These are phyloP conservation scores for Kazachstania martiniae DNA, from an alignment of 805 yeast species.

Conservation along the genomic window DNA sequence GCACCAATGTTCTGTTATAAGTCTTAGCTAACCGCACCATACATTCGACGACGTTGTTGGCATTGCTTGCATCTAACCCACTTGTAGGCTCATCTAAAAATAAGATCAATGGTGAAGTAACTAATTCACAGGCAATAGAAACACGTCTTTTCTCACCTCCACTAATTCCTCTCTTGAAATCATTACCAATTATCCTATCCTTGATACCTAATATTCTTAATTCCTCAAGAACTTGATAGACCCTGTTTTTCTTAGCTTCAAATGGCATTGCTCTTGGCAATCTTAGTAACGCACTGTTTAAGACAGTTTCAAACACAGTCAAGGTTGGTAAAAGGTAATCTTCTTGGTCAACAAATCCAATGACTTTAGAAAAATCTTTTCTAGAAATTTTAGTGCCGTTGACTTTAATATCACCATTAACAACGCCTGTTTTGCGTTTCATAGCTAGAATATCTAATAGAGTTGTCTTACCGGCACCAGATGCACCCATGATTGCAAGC, in stretches of 20 bases:
- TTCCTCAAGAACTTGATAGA: slow-evolving; percentile 74
- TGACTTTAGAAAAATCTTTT: slow-evolving; percentile 48
- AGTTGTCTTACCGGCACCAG: slow-evolving; percentile 98
- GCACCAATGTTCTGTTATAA: slow-evolving; percentile 76
- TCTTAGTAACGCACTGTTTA: slow-evolving; percentile 81
- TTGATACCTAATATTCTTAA: slow-evolving; percentile 73
- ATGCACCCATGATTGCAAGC: slow-evolving; percentile 95
- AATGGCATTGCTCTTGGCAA: slow-evolving; percentile 74
- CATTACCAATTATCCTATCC: slow-evolving; percentile 81
- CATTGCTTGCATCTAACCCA: slow-evolving; percentile 90
- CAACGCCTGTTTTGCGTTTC: slow-evolving; percentile 67
- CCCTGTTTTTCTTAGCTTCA: slow-evolving; percentile 64
- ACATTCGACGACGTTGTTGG: slow-evolving; percentile 80
- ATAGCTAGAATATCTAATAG: slow-evolving; percentile 83
- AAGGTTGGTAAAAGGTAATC: slow-evolving; percentile 83
- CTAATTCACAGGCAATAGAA: slow-evolving; percentile 87
- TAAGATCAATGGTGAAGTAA: slow-evolving; percentile 74
- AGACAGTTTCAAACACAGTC: slow-evolving; percentile 91
- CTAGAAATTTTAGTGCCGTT: slow-evolving; percentile 45
- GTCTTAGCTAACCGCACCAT: slow-evolving; percentile 69
- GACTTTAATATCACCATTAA: slow-evolving; percentile 56
- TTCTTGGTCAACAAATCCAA: slow-evolving; percentile 96
- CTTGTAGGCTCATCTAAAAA: slow-evolving; percentile 92
- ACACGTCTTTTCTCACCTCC: slow-evolving; percentile 84
- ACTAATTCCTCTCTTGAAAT: slow-evolving; percentile 76